These are phyloP conservation scores for Ceratobasidium papillatum DNA, from an alignment of 1,284 basidiomycete genomes.

Conservation along the genomic window DNA sequence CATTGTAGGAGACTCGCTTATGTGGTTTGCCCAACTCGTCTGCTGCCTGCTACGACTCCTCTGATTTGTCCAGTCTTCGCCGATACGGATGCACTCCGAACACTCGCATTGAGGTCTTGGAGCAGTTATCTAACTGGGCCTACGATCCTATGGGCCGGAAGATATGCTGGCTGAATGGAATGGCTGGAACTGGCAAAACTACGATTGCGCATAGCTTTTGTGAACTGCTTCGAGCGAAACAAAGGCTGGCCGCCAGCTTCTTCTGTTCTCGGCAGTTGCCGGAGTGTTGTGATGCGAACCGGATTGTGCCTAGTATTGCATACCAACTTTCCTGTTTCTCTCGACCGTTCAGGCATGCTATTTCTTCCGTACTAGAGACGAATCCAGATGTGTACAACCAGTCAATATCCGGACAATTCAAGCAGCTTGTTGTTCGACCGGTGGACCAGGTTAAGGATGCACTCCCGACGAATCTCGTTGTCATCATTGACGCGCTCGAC, in stretches of 20 bases:
- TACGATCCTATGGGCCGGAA: background rate
- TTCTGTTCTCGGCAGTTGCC: slow-evolving; percentile 1
- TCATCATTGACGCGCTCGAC: slow-evolving; percentile 4
- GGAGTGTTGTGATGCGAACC: background rate
- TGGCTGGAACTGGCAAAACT: no score
- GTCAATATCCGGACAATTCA: background rate
- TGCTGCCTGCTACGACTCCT: slow-evolving; percentile 9
- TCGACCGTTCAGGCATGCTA: background rate
- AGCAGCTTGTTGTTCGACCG: background rate
- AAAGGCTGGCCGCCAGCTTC: background rate
- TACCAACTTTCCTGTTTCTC: background rate
- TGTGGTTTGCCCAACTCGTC: background rate
- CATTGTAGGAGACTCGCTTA: background rate
- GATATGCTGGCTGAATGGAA: slow-evolving; percentile 18
- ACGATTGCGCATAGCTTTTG: background rate
- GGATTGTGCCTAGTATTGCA: background rate
- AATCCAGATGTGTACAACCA: background rate
- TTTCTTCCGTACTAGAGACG: background rate
- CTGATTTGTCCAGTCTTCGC: background rate
- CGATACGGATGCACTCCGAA: background rate
- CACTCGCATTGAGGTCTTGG: background rate
- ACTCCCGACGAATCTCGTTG: background rate
- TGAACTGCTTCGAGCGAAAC: background rate
- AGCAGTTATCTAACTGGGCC: background rate
- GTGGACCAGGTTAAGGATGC: background rate